phyloP scores from a whole-genome alignment of 1,139 yeast genomes.

The Tardiomyces depauwii region DNA sequence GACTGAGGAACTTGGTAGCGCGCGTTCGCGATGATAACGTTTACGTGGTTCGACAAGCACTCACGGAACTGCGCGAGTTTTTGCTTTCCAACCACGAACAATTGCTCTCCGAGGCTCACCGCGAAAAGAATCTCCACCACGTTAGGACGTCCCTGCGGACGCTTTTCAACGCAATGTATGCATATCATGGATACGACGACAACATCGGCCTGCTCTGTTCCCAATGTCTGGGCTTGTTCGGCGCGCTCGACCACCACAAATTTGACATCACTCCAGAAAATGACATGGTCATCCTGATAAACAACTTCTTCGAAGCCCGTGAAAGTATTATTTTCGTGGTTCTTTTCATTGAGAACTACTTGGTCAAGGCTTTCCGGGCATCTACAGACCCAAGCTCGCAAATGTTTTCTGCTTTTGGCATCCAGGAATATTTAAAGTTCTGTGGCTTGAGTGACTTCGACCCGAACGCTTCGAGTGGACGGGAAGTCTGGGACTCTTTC shows the following conservation, averaged over 20 bases:
- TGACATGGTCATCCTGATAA: constrained; percentile 36
- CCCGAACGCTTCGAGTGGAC: constrained; percentile 1
- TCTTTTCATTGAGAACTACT: constrained; percentile 51
- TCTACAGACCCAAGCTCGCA: constrained; percentile 83
- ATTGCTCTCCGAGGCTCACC: constrained; percentile 28
- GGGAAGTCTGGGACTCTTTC: constrained; percentile 47
- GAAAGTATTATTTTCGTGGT: constrained; percentile 59
- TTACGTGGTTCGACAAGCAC: constrained; percentile 68
- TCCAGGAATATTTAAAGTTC: constrained; percentile 72
- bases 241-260: constrained; percentile 64
- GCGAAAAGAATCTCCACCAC: constrained; percentile 21
- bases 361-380: constrained; percentile 80
- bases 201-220: constrained; percentile 51
- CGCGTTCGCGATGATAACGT: constrained; percentile 58
- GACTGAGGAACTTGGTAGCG: constrained; percentile 14
- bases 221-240: constrained; percentile 61
- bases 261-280: constrained; percentile 38
- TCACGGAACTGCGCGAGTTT: constrained; percentile 51
- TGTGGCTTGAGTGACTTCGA: constrained; percentile 38
- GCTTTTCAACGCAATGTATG: constrained; percentile 48
- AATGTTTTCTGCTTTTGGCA: constrained; percentile 72
- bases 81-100: constrained; percentile 37
- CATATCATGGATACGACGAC: constrained; percentile 30
- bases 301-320: constrained; percentile 47
- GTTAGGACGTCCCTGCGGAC: constrained; percentile 41